phyloP scores from a whole-genome alignment of 805 yeast species.

The Kodamaea jinghongensis region DNA sequence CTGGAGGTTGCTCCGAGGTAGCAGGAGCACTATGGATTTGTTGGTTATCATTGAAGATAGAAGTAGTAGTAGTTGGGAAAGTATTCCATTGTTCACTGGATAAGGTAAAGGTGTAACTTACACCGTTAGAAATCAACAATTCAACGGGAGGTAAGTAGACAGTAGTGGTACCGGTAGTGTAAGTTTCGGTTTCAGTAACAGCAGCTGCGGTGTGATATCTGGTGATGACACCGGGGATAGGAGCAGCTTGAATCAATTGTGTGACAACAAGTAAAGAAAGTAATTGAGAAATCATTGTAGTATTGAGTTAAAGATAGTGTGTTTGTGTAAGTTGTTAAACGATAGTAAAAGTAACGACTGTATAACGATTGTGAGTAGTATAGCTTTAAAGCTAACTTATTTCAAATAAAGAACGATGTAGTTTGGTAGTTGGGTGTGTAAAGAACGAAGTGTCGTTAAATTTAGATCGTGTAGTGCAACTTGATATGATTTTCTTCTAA shows the following conservation, averaged over 20 bases:
- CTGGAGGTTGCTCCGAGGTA: slow-evolving; percentile 10
- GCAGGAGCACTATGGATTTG: slow-evolving; percentile 14
- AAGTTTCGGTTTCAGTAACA: slow-evolving; percentile 42
- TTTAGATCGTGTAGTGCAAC: no score
- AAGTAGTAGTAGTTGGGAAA: slow-evolving; percentile 35
- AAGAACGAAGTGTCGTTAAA: no score
- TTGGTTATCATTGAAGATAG: slow-evolving; percentile 16
- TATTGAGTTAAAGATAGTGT: slow-evolving; percentile 3
- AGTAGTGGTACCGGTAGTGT: slow-evolving; percentile 48
- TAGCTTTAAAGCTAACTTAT: background rate
- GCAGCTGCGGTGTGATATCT: slow-evolving; percentile 56
- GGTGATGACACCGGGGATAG: slow-evolving; percentile 45
- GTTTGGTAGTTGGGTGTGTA: no score
- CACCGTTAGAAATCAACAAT: slow-evolving; percentile 50
- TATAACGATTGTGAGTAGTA: background rate
- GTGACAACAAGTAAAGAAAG: slow-evolving; percentile 14
- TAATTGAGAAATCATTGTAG: slow-evolving; percentile 5
- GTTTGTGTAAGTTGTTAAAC: background rate
- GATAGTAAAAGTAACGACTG: no score
- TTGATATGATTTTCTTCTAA: no score
- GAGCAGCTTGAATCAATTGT: slow-evolving; percentile 28
- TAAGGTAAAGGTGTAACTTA: slow-evolving; percentile 48
- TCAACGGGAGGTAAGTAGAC: slow-evolving; percentile 52
- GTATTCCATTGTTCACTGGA: slow-evolving; percentile 29
- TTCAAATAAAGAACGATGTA: background rate